Conservation (phyloP, 2,329 filamentous ascomycete genomes). For the Cladosporium austrohemisphaericum region DNA sequence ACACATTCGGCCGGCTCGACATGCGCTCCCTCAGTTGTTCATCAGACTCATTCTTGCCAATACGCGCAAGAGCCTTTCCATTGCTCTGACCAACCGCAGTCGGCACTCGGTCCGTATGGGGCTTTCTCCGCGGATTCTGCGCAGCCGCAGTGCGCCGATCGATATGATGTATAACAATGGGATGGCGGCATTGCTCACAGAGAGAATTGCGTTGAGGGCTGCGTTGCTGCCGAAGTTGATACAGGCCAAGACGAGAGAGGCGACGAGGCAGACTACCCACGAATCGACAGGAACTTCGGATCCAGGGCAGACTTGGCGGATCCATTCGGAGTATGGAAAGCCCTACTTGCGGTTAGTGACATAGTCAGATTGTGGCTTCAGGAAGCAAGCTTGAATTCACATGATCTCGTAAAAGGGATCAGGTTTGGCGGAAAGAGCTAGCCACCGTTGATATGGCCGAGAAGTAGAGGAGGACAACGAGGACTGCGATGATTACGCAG, state of each 20-base stretch:
- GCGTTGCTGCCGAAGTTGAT: conserved; percentile 42
- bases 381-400: no score
- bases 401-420: conserved; percentile 33
- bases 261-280: conserved; percentile 28
- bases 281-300: conserved; percentile 34
- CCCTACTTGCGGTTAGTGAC: conserved; percentile 18
- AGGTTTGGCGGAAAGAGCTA: conserved; percentile 32
- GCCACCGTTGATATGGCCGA: conserved; percentile 35
- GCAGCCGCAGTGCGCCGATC: conserved; percentile 32
- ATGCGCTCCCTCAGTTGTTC: background rate
- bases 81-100: background rate
- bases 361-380: no score
- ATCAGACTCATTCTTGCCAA: background rate
- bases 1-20: background rate
- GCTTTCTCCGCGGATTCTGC: conserved; percentile 28
- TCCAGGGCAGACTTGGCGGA: conserved; percentile 28
- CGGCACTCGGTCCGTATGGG: background rate
- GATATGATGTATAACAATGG: conserved; percentile 34
- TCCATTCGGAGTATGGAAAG: conserved; percentile 34
- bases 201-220: conserved; percentile 41
- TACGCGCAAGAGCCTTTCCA: background rate
- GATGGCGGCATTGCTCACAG: conserved; percentile 36
- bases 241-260: conserved; percentile 35
- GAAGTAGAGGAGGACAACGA: conserved; percentile 34
- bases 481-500: conserved; percentile 28